Base-by-base conservation (phyloP, 257 asterid species). In the Scutellaria galericulata region DNA sequence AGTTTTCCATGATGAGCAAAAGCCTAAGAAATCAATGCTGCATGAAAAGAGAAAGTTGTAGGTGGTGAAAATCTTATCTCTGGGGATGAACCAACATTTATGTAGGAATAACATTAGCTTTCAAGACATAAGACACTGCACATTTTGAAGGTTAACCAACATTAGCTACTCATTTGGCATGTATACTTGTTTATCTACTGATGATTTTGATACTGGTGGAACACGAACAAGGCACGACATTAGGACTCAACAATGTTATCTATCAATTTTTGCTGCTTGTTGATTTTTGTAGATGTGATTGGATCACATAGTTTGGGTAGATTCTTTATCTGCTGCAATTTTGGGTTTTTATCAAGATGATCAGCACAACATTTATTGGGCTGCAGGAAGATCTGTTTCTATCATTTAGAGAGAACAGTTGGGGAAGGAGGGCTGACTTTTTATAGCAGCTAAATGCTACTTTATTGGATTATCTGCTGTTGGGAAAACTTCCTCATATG, bases 211-310 rank as follows among this genome's bases (percentile, higher is more conserved):
- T 54, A 45, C 35, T 70, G 27, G 7, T 35, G 40, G 40, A 53
- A 66, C n/a, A 15, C 50, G 64, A 41, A 46, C n/a, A 11, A 24
- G 31, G 59, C 5, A 40, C n/a, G 18, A 15, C 59, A 66, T 47
- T 35, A 50, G 55, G 72, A 62, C 54, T 15, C 24, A 15, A 46
- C 9, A 44, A 9, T 53, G 8, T 64, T 35, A 54, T 37, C 46
- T 53, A 4, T 67, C 74, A 12, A 50, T 13, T 53, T 50, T 31
- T 31, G 37, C 37, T 31, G 37, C 37, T 2, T 52, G 53, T 44
- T 75, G 71, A 44, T 51, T 37, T 40, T 67, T 51, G 68, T 37
- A 31, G 67, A 45, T 55, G 57, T 45, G 22, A 18, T 15, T 68
- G 80, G 64, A n/a, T 64, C 39, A 3, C 22, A 18, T 71, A 41